These are phyloP conservation scores for Nakazawaea laoshanensis DNA, from an alignment of 805 yeast species.

Conservation along the genomic window DNA sequence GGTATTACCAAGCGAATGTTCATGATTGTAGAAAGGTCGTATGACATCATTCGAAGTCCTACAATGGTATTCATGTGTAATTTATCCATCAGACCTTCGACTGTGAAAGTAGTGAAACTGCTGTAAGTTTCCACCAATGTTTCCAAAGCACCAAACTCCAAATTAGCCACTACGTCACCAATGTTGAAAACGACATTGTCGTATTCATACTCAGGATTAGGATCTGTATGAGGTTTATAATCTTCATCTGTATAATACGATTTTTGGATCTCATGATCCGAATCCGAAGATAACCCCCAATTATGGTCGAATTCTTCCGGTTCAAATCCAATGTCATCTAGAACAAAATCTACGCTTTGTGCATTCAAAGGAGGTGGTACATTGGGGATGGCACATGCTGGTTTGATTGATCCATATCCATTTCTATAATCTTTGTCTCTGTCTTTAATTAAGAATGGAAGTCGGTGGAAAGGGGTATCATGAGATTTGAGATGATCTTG, in stretches of 20 bases:
- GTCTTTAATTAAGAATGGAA: slow-evolving; percentile 56
- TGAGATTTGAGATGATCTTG: slow-evolving; percentile 56
- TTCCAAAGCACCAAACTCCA: slow-evolving; percentile 30
- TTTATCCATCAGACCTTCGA: slow-evolving; percentile 49
- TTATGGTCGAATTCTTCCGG: background rate
- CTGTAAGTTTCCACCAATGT: slow-evolving; percentile 21
- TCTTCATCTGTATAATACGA: slow-evolving; percentile 12
- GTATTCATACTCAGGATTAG: slow-evolving; percentile 37
- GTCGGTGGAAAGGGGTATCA: slow-evolving; percentile 80
- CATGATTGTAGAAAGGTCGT: slow-evolving; percentile 23
- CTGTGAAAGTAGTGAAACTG: slow-evolving; percentile 28
- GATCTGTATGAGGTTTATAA: slow-evolving; percentile 10
- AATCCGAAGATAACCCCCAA: background rate
- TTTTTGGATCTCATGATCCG: background rate
- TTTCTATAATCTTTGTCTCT: slow-evolving; percentile 40
- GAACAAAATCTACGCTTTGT: slow-evolving; percentile 34
- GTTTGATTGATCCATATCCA: slow-evolving; percentile 41
- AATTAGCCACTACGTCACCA: slow-evolving; percentile 40
- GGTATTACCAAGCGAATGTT: slow-evolving; percentile 45
- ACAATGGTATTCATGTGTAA: slow-evolving; percentile 54
- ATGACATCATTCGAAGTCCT: slow-evolving; percentile 27
- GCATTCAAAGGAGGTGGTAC: slow-evolving; percentile 51
- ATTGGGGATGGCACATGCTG: slow-evolving; percentile 57
- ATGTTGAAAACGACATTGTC: slow-evolving; percentile 49
- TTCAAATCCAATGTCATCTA: slow-evolving; percentile 24